A percentile compares a stretch with the other conserved stretches of the same genome.
Evolutionary conservation across 148 eudicot genomes (phyloP).

Genomic region (Silene latifolia): DNA sequence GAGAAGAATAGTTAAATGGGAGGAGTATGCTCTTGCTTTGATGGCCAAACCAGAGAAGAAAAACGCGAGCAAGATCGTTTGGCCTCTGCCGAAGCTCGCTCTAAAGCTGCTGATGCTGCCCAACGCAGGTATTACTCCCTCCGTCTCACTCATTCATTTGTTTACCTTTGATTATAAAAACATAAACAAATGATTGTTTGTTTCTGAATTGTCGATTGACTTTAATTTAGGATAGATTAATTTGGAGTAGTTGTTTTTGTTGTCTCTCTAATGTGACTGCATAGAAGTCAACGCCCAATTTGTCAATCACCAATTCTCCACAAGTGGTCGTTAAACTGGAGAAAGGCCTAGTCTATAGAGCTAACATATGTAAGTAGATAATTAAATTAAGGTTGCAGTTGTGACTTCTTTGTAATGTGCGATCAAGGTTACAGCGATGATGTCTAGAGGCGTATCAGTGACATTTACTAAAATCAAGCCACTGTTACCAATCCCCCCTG

Average conservation of each 20-base stretch:
- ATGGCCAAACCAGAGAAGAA: constrained; percentile 41
- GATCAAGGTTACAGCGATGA: neutral
- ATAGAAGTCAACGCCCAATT: neutral
- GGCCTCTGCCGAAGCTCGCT: constrained; percentile 72
- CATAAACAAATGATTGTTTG: neutral
- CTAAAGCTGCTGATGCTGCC: constrained; percentile 88
- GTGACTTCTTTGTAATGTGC: neutral
- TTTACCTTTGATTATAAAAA: no score
- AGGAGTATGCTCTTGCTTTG: constrained; percentile 57
- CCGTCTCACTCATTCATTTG: no score
- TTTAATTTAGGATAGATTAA: neutral
- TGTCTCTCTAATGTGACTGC: neutral
- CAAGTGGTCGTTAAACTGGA: no score
- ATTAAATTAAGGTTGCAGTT: no score
- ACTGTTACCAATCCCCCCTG: no score
- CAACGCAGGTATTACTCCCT: constrained; percentile 16
- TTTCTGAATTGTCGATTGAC: neutral
- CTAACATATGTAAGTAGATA: no score
- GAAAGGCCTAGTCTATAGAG: no score
- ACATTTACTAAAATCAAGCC: no score
- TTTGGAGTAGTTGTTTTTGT: no score
- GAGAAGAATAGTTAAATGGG: constrained; percentile 32
- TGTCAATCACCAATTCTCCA: neutral
- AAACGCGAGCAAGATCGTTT: constrained; percentile 53
- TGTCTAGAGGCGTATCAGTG: neutral